Evolutionary conservation across 2,329 filamentous ascomycete species (phyloP).

Genomic region (Fusarium circinatum): DNA sequence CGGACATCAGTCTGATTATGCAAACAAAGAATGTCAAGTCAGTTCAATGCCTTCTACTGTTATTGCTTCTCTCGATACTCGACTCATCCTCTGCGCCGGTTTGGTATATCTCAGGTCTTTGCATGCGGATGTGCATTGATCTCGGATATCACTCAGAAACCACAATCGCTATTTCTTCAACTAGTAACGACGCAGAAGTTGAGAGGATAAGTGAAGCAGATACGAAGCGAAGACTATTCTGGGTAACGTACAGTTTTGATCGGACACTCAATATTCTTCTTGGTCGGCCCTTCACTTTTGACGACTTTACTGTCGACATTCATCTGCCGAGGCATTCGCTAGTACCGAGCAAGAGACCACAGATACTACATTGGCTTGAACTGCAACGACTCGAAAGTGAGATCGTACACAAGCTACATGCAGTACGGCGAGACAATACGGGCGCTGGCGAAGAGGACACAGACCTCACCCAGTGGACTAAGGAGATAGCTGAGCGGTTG

Average conservation of each 20-base stretch:
- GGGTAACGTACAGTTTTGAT: slow-evolving; percentile 5
- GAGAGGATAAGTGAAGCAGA: neutral
- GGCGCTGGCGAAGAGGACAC: accelerated
- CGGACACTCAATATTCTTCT: slow-evolving; percentile 9
- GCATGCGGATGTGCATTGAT: slow-evolving; percentile 21
- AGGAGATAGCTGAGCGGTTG: neutral
- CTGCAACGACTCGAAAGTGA: slow-evolving; percentile 1
- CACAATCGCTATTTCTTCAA: neutral
- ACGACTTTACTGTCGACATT: neutral
- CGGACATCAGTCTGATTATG: slow-evolving; percentile 1
- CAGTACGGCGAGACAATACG: neutral
- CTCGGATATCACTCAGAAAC: slow-evolving; percentile 10
- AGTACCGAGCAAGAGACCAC: neutral
- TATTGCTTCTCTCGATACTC: neutral
- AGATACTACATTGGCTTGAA: slow-evolving; percentile 15
- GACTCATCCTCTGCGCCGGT: slow-evolving; percentile 7
- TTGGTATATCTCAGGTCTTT: slow-evolving; percentile 16
- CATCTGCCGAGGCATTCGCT: neutral
- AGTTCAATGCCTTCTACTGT: neutral
- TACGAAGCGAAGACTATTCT: slow-evolving; percentile 7
- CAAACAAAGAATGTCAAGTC: slow-evolving; percentile 14
- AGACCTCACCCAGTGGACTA: neutral
- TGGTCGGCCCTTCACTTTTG: slow-evolving; percentile 8
- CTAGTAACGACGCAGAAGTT: accelerated
- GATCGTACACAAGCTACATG: slow-evolving; percentile 3